phyloP scores from a whole-genome alignment of 2,329 filamentous ascomycete species.

The Colletotrichum godetiae region DNA sequence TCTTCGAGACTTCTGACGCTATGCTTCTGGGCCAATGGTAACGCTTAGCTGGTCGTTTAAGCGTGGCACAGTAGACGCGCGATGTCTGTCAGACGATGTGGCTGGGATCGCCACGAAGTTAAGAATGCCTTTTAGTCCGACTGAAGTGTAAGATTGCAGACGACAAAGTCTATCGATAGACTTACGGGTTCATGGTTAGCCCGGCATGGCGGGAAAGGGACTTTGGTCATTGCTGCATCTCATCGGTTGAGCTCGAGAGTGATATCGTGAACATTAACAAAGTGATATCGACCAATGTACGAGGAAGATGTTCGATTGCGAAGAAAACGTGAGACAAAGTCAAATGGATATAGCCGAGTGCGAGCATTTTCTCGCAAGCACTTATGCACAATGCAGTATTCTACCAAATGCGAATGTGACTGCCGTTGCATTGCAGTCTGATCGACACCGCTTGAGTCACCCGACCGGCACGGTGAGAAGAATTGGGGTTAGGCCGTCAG shows the following conservation, averaged over 20 bases:
- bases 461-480: background rate
- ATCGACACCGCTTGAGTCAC: background rate
- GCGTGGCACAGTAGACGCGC: background rate
- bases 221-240: background rate
- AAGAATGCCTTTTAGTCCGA: background rate
- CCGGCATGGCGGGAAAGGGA: background rate
- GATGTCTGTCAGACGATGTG: background rate
- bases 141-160: background rate
- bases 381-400: background rate
- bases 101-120: background rate
- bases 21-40: background rate
- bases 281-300: too few species aligned
- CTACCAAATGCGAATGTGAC: background rate
- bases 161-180: background rate
- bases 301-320: background rate
- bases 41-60: background rate
- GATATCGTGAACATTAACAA: too few species aligned
- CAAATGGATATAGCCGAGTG: background rate
- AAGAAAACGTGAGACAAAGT: background rate
- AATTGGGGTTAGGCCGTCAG: background rate
- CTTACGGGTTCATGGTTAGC: background rate
- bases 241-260: too few species aligned
- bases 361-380: background rate
- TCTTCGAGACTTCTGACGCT: background rate
- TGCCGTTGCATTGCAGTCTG: background rate